Percentiles rank a stretch among this genome's conserved stretches.
Conservation (phyloP, 2,329 filamentous ascomycete species). For the Teratosphaeria pseudoeucalypti region DNA sequence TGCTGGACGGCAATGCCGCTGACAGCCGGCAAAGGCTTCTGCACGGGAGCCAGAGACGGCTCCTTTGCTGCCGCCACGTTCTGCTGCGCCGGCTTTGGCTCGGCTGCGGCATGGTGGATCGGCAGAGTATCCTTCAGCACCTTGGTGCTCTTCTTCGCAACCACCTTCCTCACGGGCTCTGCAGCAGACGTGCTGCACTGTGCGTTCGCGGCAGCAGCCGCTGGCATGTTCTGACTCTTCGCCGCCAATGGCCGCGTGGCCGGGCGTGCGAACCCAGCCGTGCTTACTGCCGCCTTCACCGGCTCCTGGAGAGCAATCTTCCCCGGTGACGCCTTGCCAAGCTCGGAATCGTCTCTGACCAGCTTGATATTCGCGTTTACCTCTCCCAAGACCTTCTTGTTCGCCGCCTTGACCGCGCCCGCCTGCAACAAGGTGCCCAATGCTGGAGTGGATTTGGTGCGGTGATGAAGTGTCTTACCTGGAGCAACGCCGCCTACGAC, state of each 20-base stretch:
- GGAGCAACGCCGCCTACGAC: slow-evolving; percentile 32
- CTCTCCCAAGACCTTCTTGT: slow-evolving; percentile 50
- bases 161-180: slow-evolving; percentile 17
- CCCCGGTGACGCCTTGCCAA: slow-evolving; percentile 38
- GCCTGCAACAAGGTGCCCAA: slow-evolving; percentile 46
- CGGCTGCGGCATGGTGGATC: not conserved
- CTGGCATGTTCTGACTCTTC: slow-evolving; percentile 28
- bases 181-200: slow-evolving; percentile 2
- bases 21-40: slow-evolving; percentile 1
- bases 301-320: slow-evolving; percentile 26
- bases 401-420: slow-evolving; percentile 49
- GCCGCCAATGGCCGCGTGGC: slow-evolving; percentile 46
- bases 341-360: slow-evolving; percentile 47
- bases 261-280: slow-evolving; percentile 40
- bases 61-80: slow-evolving; percentile 3
- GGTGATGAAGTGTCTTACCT: slow-evolving; percentile 60
- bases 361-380: slow-evolving; percentile 21
- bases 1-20: slow-evolving; percentile 9
- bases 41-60: not conserved
- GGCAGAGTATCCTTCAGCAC: slow-evolving; percentile 16
- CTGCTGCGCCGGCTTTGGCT: slow-evolving; percentile 5
- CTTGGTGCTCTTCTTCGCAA: slow-evolving; percentile 25
- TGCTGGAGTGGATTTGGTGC: slow-evolving; percentile 63
- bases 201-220: slow-evolving; percentile 13
- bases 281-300: slow-evolving; percentile 29